Base-by-base conservation (phyloP, 768 basidiomycete genomes). In the Jaapia argillacea region DNA sequence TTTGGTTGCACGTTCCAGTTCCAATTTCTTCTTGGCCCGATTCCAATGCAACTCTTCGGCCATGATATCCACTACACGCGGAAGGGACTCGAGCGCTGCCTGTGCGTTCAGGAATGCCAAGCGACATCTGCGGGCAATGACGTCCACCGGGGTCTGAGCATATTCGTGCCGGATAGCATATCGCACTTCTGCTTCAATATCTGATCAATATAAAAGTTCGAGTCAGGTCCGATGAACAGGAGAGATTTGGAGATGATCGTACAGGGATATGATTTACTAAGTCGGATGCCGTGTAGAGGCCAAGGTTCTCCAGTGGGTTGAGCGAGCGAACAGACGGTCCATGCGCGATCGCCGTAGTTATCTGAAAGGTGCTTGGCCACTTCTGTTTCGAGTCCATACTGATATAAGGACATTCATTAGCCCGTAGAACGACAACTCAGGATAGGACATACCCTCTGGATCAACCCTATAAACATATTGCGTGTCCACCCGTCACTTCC, bases 391-490 rank as follows among this genome's bases (percentile, higher is more conserved):
- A 94, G 61, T 18, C 92, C 91, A 61, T 88, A 94, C 88, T 90
- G 43, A 3, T 42, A 16, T 33, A 7, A 42, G 24, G 10, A 22
- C 39, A 1, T 21, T 24, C 16, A 10, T 49, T 23, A 48, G 36
- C 7, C 28, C 28, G 16, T 33, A 33, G 16, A 10, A 33, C 10
- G 28, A 16, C 23, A 45, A 40, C 22, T 25, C 14, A 42, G 44
- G 27, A 45, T 13, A 7, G 22, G 10, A 67, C 79, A 40, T 43
- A 89, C 88, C 50, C 85, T 74, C 62, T 99, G 94, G 53, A 93
- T 84, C 46, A 99, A 70, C 43, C 89, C 84, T 61, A 97, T 94
- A 60, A 92, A 97, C 92, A 98, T 96, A 59, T 90, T 92, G 53
- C 82, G 71, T 59, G 76, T 85, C 94, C 94, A 99, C 6, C 82